Conservation (phyloP, 2,329 filamentous ascomycete species). For the Ophiostoma tasmaniense region DNA sequence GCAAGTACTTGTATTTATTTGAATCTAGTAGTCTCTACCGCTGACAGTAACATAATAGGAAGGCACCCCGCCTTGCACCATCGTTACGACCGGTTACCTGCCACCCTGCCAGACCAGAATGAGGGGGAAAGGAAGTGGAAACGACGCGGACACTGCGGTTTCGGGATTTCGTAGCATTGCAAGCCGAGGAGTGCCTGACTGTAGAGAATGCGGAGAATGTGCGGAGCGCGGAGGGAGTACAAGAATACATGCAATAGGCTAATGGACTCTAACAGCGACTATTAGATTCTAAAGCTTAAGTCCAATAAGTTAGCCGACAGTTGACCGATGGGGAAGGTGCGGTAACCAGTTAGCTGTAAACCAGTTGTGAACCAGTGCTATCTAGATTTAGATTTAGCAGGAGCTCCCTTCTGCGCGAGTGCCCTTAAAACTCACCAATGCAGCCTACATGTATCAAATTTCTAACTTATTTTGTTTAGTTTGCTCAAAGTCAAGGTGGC, state of each 20-base stretch:
- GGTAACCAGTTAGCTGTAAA: too few relatives aligned
- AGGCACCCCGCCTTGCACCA: neutral
- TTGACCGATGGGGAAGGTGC: neutral
- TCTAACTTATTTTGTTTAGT: too few relatives aligned
- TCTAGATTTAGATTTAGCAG: too few relatives aligned
- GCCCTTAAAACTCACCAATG: too few relatives aligned
- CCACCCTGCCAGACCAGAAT: neutral
- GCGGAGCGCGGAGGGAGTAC: neutral
- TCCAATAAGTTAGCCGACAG: neutral
- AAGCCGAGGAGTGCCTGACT: conserved; percentile 10
- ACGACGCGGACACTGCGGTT: neutral
- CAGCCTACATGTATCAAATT: too few relatives aligned
- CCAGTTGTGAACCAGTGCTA: neutral
- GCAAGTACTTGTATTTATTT: conserved; percentile 7
- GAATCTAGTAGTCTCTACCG: neutral
- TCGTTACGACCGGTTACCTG: neutral
- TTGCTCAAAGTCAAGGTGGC: too few relatives aligned
- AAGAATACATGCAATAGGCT: neutral
- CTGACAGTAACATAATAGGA: neutral
- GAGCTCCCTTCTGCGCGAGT: too few relatives aligned
- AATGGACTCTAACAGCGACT: neutral
- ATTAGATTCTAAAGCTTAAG: too few relatives aligned
- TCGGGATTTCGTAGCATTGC: conserved; percentile 17
- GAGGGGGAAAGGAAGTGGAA: conserved; percentile 3
- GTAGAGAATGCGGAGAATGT: neutral